Base-by-base conservation (phyloP, 1,139 yeast species). In the Saccharomyces pastorianus region DNA sequence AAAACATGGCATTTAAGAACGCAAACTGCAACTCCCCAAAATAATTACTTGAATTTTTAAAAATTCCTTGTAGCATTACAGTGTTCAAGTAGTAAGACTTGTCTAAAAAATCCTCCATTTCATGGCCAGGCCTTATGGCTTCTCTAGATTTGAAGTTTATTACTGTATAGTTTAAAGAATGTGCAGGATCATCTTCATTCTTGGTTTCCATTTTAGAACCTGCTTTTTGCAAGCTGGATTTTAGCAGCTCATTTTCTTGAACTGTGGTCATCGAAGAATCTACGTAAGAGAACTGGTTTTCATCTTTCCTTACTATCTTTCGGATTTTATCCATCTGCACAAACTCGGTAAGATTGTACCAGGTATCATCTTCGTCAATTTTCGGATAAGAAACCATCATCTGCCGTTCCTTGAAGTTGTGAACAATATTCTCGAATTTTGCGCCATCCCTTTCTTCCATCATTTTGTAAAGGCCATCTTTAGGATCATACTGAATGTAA, bases 11-110 rank as follows among this genome's bases (percentile, higher is more conserved):
- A 53, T 72, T 66, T 14, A 76, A 48, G 57, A 64, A 78, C 2
- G 73, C 59, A 27, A 75, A 60, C 57, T 77, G 77, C 29, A 77
- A 58, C 55, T 78, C 81, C 5, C 78, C 75, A 27, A 76, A 54
- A 5, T 74, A 59, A 1, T 55, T 50, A 6, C 63, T 56, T 34
- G 59, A 64, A 20, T 61, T 59, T 46, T 63, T 62, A 48, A 59
- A 66, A 3, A 57, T 52, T 25, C 56, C 55, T 1, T 59, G 52
- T 3, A 67, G 50, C 17, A 72, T 51, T n/a, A 71, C 57, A 5
- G 70, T 64, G 25, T 65, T 59, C 38, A 78, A 58, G 56, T 74
- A 76, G 75, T 78, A 72, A 6, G 78, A 69, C 56, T 76, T 77
- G 62, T 78, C 81, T 23, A 72, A 54, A 29, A 71, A 72, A 53